phyloP scores from a whole-genome alignment of 2,329 filamentous ascomycete genomes.

The Diaporthe vaccinii region DNA sequence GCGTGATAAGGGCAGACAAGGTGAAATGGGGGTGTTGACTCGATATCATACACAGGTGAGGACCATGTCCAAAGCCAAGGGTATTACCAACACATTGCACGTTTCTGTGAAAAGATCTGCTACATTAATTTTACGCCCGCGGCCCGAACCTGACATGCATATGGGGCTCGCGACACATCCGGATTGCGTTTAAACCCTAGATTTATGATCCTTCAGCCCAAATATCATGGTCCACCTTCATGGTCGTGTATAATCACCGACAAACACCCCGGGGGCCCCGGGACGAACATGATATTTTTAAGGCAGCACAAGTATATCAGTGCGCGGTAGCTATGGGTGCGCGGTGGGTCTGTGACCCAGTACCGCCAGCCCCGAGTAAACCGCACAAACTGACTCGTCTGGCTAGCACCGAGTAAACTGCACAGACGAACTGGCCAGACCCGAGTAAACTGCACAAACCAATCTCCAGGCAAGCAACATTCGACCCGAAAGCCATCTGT shows the following conservation, averaged over 20 bases:
- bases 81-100: neutral
- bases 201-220: neutral
- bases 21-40: neutral
- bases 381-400: neutral
- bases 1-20: neutral
- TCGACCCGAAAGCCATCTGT: neutral
- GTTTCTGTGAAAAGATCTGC: neutral
- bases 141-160: neutral
- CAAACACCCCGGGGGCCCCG: too few relatives aligned
- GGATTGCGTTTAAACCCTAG: conserved; percentile 1
- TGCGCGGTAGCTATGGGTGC: neutral
- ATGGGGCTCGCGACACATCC: neutral
- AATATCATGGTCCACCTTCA: neutral
- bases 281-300: neutral
- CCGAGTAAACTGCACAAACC: neutral
- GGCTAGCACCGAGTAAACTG: neutral
- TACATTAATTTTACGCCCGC: neutral
- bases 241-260: neutral
- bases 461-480: neutral
- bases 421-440: neutral
- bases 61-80: neutral
- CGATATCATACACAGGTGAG: neutral
- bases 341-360: neutral
- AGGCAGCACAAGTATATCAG: conserved; percentile 2
- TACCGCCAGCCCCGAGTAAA: neutral